phyloP scores from a whole-genome alignment of 2,329 filamentous ascomycete species.

The Ceratocystis colombiana region DNA sequence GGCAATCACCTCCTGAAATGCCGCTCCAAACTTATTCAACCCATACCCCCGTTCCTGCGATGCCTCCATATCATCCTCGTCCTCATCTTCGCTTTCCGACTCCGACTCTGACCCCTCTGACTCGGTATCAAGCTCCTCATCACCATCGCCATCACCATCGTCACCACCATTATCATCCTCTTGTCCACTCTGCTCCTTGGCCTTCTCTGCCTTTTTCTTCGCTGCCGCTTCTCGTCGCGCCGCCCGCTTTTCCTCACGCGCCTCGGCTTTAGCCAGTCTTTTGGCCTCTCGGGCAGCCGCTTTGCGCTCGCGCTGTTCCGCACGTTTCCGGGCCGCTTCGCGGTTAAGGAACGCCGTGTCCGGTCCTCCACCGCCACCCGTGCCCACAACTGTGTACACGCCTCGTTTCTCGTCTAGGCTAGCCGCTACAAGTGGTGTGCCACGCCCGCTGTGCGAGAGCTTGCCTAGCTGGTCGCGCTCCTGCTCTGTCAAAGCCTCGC shows the following conservation, averaged over 20 bases:
- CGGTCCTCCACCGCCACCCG: constrained; percentile 73
- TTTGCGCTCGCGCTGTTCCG: constrained; percentile 53
- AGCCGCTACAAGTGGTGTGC: constrained; percentile 80
- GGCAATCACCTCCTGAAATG: constrained; percentile 87
- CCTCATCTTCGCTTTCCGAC: constrained; percentile 36
- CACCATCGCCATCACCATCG: constrained; percentile 43
- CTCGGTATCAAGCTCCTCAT: constrained; percentile 42
- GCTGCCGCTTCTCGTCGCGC: constrained; percentile 38
- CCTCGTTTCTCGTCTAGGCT: constrained; percentile 78
- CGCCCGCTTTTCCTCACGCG: constrained; percentile 51
- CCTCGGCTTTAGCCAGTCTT: constrained; percentile 46
- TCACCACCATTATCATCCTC: constrained; percentile 30
- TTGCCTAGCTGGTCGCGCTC: constrained; percentile 67
- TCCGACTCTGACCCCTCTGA: constrained; percentile 29
- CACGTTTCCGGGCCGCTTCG: constrained; percentile 53
- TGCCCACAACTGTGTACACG: constrained; percentile 86
- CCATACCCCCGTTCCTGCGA: constrained; percentile 56
- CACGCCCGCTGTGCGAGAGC: constrained; percentile 56
- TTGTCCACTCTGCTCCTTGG: neutral
- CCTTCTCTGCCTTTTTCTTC: neutral
- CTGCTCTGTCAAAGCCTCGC: constrained; percentile 81
- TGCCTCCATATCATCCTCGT: constrained; percentile 47
- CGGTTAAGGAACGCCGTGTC: constrained; percentile 59
- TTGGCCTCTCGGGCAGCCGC: constrained; percentile 51
- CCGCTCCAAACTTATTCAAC: constrained; percentile 81